phyloP scores from a whole-genome alignment of 164 flowering plant genomes.

The Sedum album region DNA sequence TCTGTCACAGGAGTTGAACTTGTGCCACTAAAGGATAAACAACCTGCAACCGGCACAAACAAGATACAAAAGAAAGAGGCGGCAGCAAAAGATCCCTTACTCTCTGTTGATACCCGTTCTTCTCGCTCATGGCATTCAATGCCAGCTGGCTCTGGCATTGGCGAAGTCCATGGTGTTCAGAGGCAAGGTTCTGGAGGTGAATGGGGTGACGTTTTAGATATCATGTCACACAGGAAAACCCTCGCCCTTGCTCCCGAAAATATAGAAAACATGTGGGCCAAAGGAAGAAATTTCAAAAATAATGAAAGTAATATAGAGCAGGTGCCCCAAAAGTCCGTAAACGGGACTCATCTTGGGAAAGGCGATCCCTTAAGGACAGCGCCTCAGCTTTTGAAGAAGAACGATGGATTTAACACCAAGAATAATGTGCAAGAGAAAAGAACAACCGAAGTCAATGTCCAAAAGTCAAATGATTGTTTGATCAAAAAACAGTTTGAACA shows the following conservation, averaged over 20 bases:
- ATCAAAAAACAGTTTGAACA: conserved; percentile 22
- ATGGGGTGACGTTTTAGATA: conserved; percentile 88
- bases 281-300: conserved; percentile 68
- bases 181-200: conserved; percentile 54
- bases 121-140: conserved; percentile 55
- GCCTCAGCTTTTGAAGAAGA: conserved; percentile 17
- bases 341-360: conserved; percentile 15
- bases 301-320: conserved; percentile 43
- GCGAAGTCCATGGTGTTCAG: conserved; percentile 24
- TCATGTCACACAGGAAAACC: conserved; percentile 63
- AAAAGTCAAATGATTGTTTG: conserved; percentile 15
- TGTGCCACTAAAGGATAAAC: conserved; percentile 59
- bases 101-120: conserved; percentile 60
- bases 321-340: conserved; percentile 19
- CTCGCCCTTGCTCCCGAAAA: conserved; percentile 94
- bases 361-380: conserved; percentile 16
- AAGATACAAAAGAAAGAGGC: conserved; percentile 24
- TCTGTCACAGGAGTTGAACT: conserved; percentile 81
- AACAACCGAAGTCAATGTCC: conserved; percentile 12
- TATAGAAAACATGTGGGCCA: conserved; percentile 96
- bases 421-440: conserved; percentile 16
- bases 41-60: conserved; percentile 18
- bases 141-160: conserved; percentile 27
- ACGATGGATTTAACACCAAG: conserved; percentile 18
- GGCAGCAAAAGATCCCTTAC: conserved; percentile 63